phyloP scores from a whole-genome alignment of 148 eudicot genomes.

The Salicornia ramosissima region DNA sequence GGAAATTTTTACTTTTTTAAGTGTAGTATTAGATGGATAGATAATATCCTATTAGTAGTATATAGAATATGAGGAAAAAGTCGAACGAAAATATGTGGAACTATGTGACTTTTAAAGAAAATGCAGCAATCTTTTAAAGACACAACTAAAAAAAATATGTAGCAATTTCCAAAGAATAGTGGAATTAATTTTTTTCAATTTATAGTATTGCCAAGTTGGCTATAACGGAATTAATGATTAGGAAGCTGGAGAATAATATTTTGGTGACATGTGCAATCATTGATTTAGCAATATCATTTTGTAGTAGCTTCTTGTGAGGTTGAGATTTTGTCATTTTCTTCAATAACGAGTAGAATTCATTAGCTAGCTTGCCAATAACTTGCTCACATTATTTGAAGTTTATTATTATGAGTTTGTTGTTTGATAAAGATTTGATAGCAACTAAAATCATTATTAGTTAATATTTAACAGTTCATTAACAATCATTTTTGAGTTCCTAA shows the following conservation, averaged over 20 bases:
- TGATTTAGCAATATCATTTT: constrained; percentile 21
- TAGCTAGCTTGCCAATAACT: background rate
- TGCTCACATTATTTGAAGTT: background rate
- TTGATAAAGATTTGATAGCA: background rate
- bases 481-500: background rate
- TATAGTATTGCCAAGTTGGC: constrained; percentile 24
- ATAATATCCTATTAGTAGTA: too few relatives aligned
- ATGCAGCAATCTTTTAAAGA: too few relatives aligned
- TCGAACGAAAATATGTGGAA: too few relatives aligned
- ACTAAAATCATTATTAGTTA: background rate
- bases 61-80: too few relatives aligned
- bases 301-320: constrained; percentile 12
- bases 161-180: too few relatives aligned
- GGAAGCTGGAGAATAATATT: constrained; percentile 16
- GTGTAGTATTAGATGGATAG: too few relatives aligned
- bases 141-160: too few relatives aligned
- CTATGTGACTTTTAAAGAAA: too few relatives aligned
- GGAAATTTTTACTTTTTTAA: too few relatives aligned
- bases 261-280: constrained; percentile 36
- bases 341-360: background rate
- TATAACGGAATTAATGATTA: constrained; percentile 23
- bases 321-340: constrained; percentile 26
- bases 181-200: too few relatives aligned
- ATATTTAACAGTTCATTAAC: background rate
- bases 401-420: background rate